Evolutionary conservation across 2,329 filamentous ascomycete genomes (phyloP), one percentile per base, ranked within the genome.

Genomic region (Phaeosphaeriaceae sp.): DNA sequence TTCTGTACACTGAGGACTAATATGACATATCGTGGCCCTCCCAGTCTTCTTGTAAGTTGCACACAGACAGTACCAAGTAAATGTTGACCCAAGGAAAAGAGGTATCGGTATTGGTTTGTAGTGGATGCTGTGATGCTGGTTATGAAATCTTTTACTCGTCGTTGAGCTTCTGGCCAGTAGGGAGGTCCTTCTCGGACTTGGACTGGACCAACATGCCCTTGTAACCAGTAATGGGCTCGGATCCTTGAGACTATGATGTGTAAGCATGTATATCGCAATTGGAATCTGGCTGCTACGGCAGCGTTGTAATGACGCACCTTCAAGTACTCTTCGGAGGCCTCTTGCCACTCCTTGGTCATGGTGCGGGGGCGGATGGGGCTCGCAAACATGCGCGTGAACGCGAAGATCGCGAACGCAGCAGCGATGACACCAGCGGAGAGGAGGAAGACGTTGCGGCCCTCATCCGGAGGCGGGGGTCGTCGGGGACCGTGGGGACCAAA

Each of bases 271-370:
- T 41, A 33, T 48, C 22, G 61, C 53, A 40, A 33, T 17, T 44
- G 52, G 50, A 24, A 22, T 24, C 41, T 44, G 41, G 41, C n/a
- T 47, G 21, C 27, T 27, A 9, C 9, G 4, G 25, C 25, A 27
- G 25, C 25, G 25, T 1, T 36, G 42, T 42, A 19, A n/a, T n/a
- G 56, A 82, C 88, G 73, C 83, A 96, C 94, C 87, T 89, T 93
- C 80, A 97, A 85, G 81, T 91, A 95, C 84, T 97, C 95, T 82
- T 99, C 97, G 70, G 89, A 86, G 71, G 90, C 90, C 85, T 98
- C 93, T 84, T 99, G 92, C 88, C 91, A 98, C 83, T 99, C 95
- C 86, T 92, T 91, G 83, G 85, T 94, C 93, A 99, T 96, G 74
- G 94, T 96, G 79, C 85, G 84, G 68, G 95, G 95, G 54, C 72